Evolutionary conservation across 164 flowering plant genomes (phyloP).

Genomic region (Tetrastigma voinierianum): DNA sequence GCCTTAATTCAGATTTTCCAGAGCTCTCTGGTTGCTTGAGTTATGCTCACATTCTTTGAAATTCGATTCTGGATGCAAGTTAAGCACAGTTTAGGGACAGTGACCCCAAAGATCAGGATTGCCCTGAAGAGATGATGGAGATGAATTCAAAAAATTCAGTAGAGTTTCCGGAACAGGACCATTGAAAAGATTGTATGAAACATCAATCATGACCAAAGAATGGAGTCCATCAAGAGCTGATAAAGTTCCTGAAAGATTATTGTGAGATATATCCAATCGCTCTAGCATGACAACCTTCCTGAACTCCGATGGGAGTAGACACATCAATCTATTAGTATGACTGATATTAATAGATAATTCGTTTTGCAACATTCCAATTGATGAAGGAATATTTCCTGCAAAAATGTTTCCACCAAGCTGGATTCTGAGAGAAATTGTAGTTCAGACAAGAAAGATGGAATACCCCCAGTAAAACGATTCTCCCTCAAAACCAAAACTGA

Average conservation of each 20-base stretch:
- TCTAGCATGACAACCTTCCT: slow-evolving; percentile 43
- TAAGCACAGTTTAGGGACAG: slow-evolving; percentile 21
- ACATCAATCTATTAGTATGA: slow-evolving; percentile 49
- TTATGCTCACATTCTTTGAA: slow-evolving; percentile 23
- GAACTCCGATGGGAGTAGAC: slow-evolving; percentile 47
- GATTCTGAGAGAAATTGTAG: slow-evolving; percentile 43
- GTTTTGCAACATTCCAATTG: slow-evolving; percentile 46
- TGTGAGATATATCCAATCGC: slow-evolving; percentile 58
- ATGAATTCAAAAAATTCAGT: slow-evolving; percentile 37
- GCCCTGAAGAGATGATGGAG: slow-evolving; percentile 59
- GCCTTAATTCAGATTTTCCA: slow-evolving; percentile 20
- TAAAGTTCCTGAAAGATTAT: slow-evolving; percentile 65
- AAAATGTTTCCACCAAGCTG: slow-evolving; percentile 67
- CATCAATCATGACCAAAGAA: slow-evolving; percentile 41
- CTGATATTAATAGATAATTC: slow-evolving; percentile 55
- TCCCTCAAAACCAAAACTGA: slow-evolving; percentile 45
- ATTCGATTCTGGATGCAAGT: slow-evolving; percentile 19
- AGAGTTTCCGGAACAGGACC: slow-evolving; percentile 57
- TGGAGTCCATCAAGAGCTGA: slow-evolving; percentile 27
- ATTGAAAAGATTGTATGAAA: slow-evolving; percentile 61
- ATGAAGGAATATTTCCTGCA: slow-evolving; percentile 59
- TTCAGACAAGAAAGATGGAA: slow-evolving; percentile 54
- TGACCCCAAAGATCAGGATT: slow-evolving; percentile 57
- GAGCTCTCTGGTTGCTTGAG: slow-evolving; percentile 19
- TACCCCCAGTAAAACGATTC: slow-evolving; percentile 56